These are phyloP conservation scores for Bruguiera parviflora DNA, from an alignment of 345 rosid genomes.

Conservation along the genomic window DNA sequence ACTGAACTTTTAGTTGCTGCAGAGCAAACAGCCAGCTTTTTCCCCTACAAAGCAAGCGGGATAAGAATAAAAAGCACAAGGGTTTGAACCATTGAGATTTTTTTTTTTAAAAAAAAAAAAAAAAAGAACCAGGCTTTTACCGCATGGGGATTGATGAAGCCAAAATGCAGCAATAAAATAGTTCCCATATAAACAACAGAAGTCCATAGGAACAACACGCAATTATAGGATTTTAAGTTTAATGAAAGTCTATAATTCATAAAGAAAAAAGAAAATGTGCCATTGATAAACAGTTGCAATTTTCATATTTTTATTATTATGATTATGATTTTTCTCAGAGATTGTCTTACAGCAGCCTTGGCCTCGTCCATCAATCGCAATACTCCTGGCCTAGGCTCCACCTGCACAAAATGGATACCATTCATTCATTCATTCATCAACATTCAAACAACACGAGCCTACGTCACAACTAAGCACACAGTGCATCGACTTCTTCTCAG, in stretches of 20 bases:
- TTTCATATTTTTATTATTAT: background rate
- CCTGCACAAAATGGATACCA: conserved; percentile 40
- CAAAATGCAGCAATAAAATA: too few species aligned
- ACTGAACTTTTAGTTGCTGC: conserved; percentile 99
- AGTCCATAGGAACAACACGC: too few species aligned
- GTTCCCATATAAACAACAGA: too few species aligned
- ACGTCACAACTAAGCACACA: too few species aligned
- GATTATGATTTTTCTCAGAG: background rate
- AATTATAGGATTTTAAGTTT: background rate
- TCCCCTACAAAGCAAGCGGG: conserved; percentile 53
- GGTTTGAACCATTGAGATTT: background rate
- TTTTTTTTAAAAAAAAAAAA: too few species aligned
- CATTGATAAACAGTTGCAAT: background rate
- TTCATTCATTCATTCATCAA: too few species aligned
- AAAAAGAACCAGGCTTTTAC: too few species aligned
- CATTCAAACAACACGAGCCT: too few species aligned
- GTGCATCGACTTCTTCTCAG: too few species aligned
- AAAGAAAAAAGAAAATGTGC: background rate
- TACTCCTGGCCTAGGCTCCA: conserved; percentile 89
- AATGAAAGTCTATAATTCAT: too few species aligned
- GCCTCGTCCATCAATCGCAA: conserved; percentile 91
- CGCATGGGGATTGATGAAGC: too few species aligned
- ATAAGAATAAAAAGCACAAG: background rate
- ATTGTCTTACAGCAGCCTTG: conserved; percentile 70
- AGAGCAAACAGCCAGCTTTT: conserved; percentile 77